A percentile compares a stretch with the other conserved stretches of the same genome.
Evolutionary conservation across 2,329 filamentous ascomycete genomes (phyloP).

Genomic region (Mycosphaerella arachidis): DNA sequence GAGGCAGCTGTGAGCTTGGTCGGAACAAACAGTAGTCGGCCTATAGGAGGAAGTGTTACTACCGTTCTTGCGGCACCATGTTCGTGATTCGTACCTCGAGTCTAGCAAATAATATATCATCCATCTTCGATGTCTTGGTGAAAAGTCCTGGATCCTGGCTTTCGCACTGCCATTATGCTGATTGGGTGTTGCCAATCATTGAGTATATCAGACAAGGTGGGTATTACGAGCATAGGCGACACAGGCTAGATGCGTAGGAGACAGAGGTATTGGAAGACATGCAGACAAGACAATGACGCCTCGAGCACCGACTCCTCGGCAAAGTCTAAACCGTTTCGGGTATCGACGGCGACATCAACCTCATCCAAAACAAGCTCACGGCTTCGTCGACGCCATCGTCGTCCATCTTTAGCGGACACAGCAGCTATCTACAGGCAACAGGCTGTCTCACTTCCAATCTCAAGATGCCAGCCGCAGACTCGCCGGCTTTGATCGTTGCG

Average conservation of each 20-base stretch:
- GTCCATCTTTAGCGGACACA: too few relatives aligned
- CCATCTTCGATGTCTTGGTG: constrained; percentile 23
- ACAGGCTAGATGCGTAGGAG: not conserved
- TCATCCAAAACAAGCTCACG: too few relatives aligned
- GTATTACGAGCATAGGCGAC: not conserved
- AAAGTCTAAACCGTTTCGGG: not conserved
- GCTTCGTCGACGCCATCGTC: too few relatives aligned
- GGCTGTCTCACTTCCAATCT: not conserved
- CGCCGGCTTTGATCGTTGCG: constrained; percentile 35
- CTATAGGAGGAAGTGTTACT: not conserved
- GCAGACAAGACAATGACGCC: not conserved
- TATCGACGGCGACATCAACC: not conserved
- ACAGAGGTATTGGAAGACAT: not conserved
- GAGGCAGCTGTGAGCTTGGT: not conserved
- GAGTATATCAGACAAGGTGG: not conserved
- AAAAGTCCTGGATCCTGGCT: constrained; percentile 1
- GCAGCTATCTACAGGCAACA: too few relatives aligned
- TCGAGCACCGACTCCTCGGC: not conserved
- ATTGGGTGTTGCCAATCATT: not conserved
- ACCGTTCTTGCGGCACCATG: not conserved
- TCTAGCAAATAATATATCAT: constrained; percentile 19
- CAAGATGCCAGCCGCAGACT: constrained; percentile 33
- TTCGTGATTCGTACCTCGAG: constrained; percentile 40
- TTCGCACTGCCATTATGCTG: constrained; percentile 2
- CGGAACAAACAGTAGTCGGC: constrained; percentile 53